Evolutionary conservation across 2,329 filamentous ascomycete species (phyloP), one percentile per base, ranked within the genome.

Genomic region (Cladosporium sphaerospermum): DNA sequence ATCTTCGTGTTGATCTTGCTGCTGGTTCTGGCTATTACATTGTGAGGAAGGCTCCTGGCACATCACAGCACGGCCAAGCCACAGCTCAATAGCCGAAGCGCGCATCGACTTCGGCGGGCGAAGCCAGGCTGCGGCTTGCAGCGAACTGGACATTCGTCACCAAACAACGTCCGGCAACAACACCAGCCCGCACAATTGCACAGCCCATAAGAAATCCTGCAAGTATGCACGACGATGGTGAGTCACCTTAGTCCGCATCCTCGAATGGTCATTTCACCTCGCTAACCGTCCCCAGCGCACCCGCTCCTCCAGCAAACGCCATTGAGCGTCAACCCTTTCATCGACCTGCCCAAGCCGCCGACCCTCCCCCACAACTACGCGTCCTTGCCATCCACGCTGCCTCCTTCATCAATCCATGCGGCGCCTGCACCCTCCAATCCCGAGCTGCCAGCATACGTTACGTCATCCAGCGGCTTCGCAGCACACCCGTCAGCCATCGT

Each of bases 351-450:
- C 9, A 86, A 88, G 31, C 86, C 92, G 23, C 88, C 91, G 16
- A 96, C 91, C 0, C 82, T 99, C 7, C 92, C 93, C 19, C 97
- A 97, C 75, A 95, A 89, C 62, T 97, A 96, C 79, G 92, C 91
- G 68, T 80, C 84, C 9, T 85, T 97, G 66, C 89, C 92, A 0
- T 92, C 89, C 1, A 87, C 89, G 2, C 81, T 97, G 0, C 92
- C 93, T 0, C 83, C 83, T 1, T 87, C 88, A 1, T 78, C 82
- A 33, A 80, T 83, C 7, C 78, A 78, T 54, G 73, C 54, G 65
- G 57, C 59, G 16, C 70, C 64, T 59, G 71, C 65, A 54, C 64
- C 60, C 54, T 68, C 56, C 56, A 67, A 56, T 57, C 62, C 57
- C 59, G 71, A 64, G 58, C 46, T 81, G 60, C 78, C 77, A 31